Base-by-base conservation (phyloP, 2,329 filamentous ascomycete species). In the Trichoderma breve region DNA sequence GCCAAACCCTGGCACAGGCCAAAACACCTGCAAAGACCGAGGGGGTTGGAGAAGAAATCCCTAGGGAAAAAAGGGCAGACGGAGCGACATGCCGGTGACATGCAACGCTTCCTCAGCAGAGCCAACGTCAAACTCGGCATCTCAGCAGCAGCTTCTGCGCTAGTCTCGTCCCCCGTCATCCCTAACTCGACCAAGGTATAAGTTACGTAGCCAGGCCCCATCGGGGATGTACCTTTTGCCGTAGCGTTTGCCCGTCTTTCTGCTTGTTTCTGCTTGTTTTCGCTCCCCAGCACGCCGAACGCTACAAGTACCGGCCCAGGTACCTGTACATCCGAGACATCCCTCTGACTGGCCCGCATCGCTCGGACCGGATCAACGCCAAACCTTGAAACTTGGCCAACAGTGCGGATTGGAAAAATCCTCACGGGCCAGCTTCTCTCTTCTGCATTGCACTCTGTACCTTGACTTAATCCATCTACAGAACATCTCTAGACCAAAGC, bases 391-490 rank as follows among this genome's bases (percentile, higher is more conserved):
- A 67, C 73, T 75, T 76, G 76, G 76, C 47, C 78, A 73, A 83
- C 81, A 83, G 81, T 83, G 81, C 81, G 81, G 81, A 82, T 82
- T 82, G 79, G 78, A 81, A 83, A 81, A 82, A 77, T 79, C 76
- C 76, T 81, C 75, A 82, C 81, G 81, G 79, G 77, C 80, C 79
- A 79, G 77, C 80, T 77, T 80, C 55, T 51, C 66, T 53, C 71
- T 36, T 47, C 28, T 60, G 28, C 57, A 53, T 53, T 55, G 47
- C 43, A 66, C 30, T 70, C 53, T 67, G 39, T 32, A 66, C 30
- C 47, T 60, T 60, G 28, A 60, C 30, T 32, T 32, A n/a, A 60
- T 60, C 43, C 32, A 28, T 51, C 26, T 51, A 71, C 26, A 55
- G 26, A 71, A 60, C 60, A 71, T 71, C 66, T 30, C 57, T 36